Percentiles rank a stretch among this genome's conserved stretches.
phyloP scores from a whole-genome alignment of 2,329 filamentous ascomycete species.

The Leptodontidium sp. region DNA sequence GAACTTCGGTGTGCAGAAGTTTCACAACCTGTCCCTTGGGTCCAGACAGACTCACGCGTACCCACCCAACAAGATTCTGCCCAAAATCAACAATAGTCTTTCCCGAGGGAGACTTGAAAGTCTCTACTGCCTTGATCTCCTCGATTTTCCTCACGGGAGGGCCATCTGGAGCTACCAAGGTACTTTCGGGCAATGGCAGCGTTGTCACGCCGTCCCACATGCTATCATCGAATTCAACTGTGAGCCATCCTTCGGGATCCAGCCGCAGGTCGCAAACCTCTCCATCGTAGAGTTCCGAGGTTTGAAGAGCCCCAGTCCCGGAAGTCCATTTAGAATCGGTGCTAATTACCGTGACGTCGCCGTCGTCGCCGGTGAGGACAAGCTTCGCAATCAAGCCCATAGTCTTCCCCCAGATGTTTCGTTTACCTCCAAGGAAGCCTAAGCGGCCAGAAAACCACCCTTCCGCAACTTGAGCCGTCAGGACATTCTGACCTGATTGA shows the following conservation, averaged over 20 bases:
- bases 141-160: constrained; percentile 54
- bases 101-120: constrained; percentile 50
- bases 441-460: constrained; percentile 58
- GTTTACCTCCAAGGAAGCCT: constrained; percentile 46
- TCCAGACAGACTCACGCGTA: constrained; percentile 51
- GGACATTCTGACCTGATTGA: constrained; percentile 49
- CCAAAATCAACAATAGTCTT: constrained; percentile 62
- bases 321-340: constrained; percentile 46
- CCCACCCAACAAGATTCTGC: constrained; percentile 63
- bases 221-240: constrained; percentile 36
- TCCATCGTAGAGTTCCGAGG: constrained; percentile 58
- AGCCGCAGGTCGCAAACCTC: constrained; percentile 57
- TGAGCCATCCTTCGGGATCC: constrained; percentile 43
- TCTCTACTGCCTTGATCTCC: constrained; percentile 44
- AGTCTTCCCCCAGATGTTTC: constrained; percentile 50
- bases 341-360: constrained; percentile 24
- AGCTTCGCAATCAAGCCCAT: constrained; percentile 52
- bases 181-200: constrained; percentile 46
- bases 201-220: constrained; percentile 46
- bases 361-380: constrained; percentile 43
- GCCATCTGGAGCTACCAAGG: constrained; percentile 48
- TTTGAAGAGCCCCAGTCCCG: constrained; percentile 46
- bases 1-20: constrained; percentile 53
- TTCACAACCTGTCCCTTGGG: constrained; percentile 52
- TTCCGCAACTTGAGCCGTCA: constrained; percentile 54